Percentiles rank a stretch among this genome's conserved stretches.
Conservation (phyloP, 768 basidiomycete genomes). For the Galerina marginata region DNA sequence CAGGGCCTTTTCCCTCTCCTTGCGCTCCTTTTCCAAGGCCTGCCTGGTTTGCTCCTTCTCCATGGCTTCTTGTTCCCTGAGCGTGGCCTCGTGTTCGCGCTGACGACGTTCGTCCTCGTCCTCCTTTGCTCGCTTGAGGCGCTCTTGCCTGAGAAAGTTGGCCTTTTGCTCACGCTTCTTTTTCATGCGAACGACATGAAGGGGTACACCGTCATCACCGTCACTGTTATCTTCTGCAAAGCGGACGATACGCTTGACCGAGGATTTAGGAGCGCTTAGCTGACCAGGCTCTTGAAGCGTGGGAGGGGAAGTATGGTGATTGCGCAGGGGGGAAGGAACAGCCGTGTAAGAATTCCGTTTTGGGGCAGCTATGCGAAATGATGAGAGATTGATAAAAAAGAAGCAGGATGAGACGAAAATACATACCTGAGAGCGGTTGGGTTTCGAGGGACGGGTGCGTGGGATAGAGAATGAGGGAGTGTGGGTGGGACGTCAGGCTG, state of each 20-base stretch:
- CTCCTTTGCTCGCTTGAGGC: conserved; percentile 55
- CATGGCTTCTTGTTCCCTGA: conserved; percentile 48
- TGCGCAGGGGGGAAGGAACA: conserved; percentile 57
- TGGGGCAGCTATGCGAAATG: conserved; percentile 21
- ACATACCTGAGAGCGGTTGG: conserved; percentile 22
- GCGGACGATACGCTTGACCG: conserved; percentile 61
- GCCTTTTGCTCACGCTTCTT: conserved; percentile 78
- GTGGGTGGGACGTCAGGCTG: conserved; percentile 21
- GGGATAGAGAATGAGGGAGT: conserved; percentile 19
- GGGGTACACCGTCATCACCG: conserved; percentile 71
- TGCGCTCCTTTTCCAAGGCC: conserved; percentile 57
- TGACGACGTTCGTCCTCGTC: conserved; percentile 55
- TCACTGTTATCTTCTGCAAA: conserved; percentile 71
- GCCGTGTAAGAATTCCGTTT: conserved; percentile 42
- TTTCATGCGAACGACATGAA: conserved; percentile 74
- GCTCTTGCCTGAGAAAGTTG: conserved; percentile 64
- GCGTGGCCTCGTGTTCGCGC: conserved; percentile 48
- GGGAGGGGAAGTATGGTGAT: conserved; percentile 36
- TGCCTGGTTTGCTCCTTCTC: conserved; percentile 60
- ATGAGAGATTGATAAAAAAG: conserved; percentile 11
- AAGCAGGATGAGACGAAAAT: conserved; percentile 17
- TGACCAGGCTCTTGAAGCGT: not conserved
- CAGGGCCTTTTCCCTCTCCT: conserved; percentile 55
- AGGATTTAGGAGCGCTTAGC: conserved; percentile 8
- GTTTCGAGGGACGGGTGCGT: conserved; percentile 21